phyloP scores from a whole-genome alignment of 2,329 filamentous ascomycete genomes.

The Pseudocercospora cruenta region DNA sequence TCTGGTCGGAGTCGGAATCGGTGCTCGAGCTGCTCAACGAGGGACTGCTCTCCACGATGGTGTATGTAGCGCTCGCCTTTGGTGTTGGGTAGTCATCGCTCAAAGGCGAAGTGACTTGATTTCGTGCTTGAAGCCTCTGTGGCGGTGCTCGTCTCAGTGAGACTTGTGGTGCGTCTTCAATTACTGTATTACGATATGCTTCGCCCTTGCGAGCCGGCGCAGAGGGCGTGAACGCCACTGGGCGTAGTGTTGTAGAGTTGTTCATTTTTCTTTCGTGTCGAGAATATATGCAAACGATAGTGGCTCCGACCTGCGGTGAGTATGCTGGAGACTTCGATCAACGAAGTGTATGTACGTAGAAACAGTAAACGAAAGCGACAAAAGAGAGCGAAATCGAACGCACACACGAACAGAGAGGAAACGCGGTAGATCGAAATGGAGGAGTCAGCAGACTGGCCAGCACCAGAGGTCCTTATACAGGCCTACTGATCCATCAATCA shows the following conservation, averaged over 20 bases:
- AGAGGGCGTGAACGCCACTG: conserved; percentile 57
- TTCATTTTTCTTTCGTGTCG: conserved; percentile 17
- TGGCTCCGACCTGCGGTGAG: conserved; percentile 50
- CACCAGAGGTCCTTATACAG: conserved; percentile 36
- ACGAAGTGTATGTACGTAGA: conserved; percentile 42
- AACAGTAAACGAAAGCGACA: conserved; percentile 29
- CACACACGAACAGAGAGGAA: conserved; percentile 25
- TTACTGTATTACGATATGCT: conserved; percentile 64
- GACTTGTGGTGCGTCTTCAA: conserved; percentile 58
- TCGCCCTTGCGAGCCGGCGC: conserved; percentile 60
- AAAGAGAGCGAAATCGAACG: conserved; percentile 31
- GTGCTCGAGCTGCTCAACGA: conserved; percentile 63
- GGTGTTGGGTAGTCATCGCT: conserved; percentile 64
- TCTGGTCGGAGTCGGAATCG: conserved; percentile 50
- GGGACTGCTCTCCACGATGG: conserved; percentile 55
- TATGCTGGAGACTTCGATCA: conserved; percentile 48
- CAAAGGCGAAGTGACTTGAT: conserved; percentile 46
- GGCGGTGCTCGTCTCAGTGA: conserved; percentile 37
- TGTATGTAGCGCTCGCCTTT: conserved; percentile 27
- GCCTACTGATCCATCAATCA: conserved; percentile 17
- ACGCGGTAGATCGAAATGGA: conserved; percentile 25
- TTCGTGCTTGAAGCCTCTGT: conserved; percentile 40
- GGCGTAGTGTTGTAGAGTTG: conserved; percentile 53
- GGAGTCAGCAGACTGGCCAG: conserved; percentile 25
- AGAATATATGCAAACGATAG: conserved; percentile 23